phyloP scores from a whole-genome alignment of 192 early-diverging fungal species.

The Entophlyctis helioformis region DNA sequence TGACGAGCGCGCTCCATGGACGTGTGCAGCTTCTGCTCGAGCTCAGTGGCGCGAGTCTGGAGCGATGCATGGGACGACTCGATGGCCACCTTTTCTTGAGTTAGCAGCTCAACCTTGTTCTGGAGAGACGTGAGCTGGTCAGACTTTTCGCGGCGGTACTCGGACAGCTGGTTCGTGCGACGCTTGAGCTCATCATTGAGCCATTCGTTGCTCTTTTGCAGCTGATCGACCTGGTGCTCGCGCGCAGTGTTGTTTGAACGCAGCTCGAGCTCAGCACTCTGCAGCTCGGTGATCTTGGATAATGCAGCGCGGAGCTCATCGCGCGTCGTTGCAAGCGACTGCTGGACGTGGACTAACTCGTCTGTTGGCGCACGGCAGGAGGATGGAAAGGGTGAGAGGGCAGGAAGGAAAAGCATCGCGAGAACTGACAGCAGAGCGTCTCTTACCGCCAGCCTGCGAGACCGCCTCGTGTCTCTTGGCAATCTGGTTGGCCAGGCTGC shows the following conservation, averaged over 20 bases:
- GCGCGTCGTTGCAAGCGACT: conserved; percentile 3
- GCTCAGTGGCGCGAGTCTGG: background rate
- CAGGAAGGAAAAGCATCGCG: background rate
- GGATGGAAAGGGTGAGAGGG: background rate
- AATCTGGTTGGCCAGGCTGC: conserved; percentile 4
- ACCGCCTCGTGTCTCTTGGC: conserved; percentile 1
- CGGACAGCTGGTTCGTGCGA: conserved; percentile 33
- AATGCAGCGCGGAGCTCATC: conserved; percentile 9
- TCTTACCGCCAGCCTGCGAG: no score
- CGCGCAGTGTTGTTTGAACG: conserved; percentile 1
- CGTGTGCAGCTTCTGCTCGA: background rate
- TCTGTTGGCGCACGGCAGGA: background rate
- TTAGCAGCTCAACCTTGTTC: conserved; percentile 34
- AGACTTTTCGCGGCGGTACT: conserved; percentile 37
- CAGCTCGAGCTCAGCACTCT: conserved; percentile 10
- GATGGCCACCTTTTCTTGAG: conserved; percentile 35
- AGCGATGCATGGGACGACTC: conserved; percentile 3
- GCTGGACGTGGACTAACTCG: conserved; percentile 5
- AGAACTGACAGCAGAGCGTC: no score
- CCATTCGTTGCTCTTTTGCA: conserved; percentile 50
- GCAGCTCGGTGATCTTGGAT: conserved; percentile 7
- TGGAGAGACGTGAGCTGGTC: conserved; percentile 35
- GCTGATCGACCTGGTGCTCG: conserved; percentile 49
- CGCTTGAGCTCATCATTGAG: conserved; percentile 53
- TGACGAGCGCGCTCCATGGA: background rate